Evolutionary conservation across 1,284 basidiomycete genomes (phyloP).

Genomic region (Marasmius oreades): DNA sequence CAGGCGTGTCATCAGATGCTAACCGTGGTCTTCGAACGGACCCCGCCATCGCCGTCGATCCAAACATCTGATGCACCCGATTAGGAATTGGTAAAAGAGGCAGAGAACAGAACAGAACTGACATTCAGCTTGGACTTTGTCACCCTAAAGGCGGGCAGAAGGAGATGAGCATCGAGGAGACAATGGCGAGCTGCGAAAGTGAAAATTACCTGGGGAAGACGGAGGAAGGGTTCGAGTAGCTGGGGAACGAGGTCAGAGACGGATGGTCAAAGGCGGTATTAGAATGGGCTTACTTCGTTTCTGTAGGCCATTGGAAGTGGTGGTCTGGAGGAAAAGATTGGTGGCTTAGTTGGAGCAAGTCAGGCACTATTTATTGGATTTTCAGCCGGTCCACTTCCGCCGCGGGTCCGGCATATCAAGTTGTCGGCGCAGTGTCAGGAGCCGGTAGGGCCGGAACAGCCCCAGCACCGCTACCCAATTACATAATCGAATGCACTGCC

Average conservation of each 20-base stretch:
- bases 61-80: conserved; percentile 71
- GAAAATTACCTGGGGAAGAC: conserved; percentile 56
- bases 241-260: conserved; percentile 46
- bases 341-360: too few relatives aligned
- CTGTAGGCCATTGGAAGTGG: conserved; percentile 8
- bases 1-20: conserved; percentile 22
- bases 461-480: neutral
- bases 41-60: conserved; percentile 90
- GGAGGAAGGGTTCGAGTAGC: conserved; percentile 83
- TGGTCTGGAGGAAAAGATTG: neutral
- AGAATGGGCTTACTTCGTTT: conserved; percentile 8
- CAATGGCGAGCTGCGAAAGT: neutral
- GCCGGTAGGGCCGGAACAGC: neutral
- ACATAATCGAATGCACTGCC: neutral
- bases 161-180: neutral
- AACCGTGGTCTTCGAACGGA: conserved; percentile 93
- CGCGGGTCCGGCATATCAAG: neutral
- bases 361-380: conserved; percentile 2
- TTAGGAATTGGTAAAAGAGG: conserved; percentile 8
- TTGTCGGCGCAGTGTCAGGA: neutral
- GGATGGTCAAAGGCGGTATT: conserved; percentile 41
- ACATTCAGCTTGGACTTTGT: conserved; percentile 93
- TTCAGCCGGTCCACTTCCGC: neutral
- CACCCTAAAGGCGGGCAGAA: conserved; percentile 39
- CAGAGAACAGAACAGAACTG: conserved; percentile 28